A percentile compares a stretch with the other conserved stretches of the same genome.
phyloP scores from a whole-genome alignment of 495 filamentous ascomycete species.

The Aspergillus saccharolyticus region DNA sequence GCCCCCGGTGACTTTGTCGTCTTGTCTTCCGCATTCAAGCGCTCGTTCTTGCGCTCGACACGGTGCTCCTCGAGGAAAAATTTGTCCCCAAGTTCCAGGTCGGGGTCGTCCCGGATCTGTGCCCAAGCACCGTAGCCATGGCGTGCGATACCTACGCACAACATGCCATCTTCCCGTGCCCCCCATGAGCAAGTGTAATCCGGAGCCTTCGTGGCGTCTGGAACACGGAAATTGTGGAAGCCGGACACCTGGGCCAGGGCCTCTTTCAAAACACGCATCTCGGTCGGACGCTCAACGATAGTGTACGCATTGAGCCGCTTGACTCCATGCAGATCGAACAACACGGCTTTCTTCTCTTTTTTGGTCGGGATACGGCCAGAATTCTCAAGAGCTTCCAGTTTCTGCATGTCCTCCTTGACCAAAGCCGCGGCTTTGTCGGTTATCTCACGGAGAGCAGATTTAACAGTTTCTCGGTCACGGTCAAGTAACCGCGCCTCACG shows the following conservation, averaged over 20 bases:
- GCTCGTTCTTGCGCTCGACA: slow-evolving; percentile 94
- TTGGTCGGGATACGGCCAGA: slow-evolving; percentile 75
- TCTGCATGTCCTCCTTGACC: slow-evolving; percentile 61
- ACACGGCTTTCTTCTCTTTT: slow-evolving; percentile 92
- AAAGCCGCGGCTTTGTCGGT: slow-evolving; percentile 63
- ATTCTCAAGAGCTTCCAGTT: slow-evolving; percentile 57
- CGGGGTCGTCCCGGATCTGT: slow-evolving; percentile 84
- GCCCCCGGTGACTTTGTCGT: slow-evolving; percentile 87
- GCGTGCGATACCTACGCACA: slow-evolving; percentile 83
- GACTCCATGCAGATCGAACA: slow-evolving; percentile 88
- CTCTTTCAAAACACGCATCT: slow-evolving; percentile 78
- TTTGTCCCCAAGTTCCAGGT: slow-evolving; percentile 82
- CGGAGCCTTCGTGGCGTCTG: slow-evolving; percentile 84
- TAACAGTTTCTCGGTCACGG: slow-evolving; percentile 73
- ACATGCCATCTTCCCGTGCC: slow-evolving; percentile 91
- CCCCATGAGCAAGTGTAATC: slow-evolving; percentile 87
- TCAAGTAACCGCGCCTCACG: slow-evolving; percentile 76
- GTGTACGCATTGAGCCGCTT: slow-evolving; percentile 94
- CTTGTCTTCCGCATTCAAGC: slow-evolving; percentile 66
- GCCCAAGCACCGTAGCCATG: slow-evolving; percentile 95
- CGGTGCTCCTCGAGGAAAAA: slow-evolving; percentile 97
- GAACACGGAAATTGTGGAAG: slow-evolving; percentile 73
- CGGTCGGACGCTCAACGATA: slow-evolving; percentile 78
- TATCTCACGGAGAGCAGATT: slow-evolving; percentile 64
- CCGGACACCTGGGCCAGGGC: slow-evolving; percentile 60